A percentile compares a stretch with the other conserved stretches of the same genome.
These are phyloP conservation scores for Protomyces lactucae-debilis DNA, from an alignment of 1,139 yeast species.

Conservation along the genomic window DNA sequence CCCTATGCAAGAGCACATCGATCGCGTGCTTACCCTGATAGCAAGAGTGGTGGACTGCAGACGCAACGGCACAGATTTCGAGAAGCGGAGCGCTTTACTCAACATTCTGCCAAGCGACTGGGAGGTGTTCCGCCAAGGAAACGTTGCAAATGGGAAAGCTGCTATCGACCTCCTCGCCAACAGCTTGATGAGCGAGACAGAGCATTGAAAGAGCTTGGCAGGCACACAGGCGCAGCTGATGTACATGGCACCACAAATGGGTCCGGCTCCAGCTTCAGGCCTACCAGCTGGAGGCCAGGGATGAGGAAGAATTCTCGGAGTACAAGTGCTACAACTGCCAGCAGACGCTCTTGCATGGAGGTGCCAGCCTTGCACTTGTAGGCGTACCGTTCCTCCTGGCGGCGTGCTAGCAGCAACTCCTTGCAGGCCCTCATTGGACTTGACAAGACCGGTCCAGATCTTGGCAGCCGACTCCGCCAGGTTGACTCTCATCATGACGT, in stretches of 20 bases:
- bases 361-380: background rate
- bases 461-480: background rate
- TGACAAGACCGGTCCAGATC: background rate
- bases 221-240: too few relatives aligned
- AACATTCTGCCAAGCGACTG: background rate
- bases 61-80: background rate
- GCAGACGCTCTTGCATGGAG: background rate
- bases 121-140: background rate
- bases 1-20: background rate
- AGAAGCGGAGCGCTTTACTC: background rate
- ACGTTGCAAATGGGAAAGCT: background rate
- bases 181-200: too few relatives aligned
- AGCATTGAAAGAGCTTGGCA: too few relatives aligned
- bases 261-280: too few relatives aligned
- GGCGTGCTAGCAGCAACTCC: background rate
- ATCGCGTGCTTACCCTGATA: background rate
- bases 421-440: background rate
- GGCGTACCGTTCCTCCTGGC: background rate
- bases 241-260: too few relatives aligned
- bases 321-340: too few relatives aligned
- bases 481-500: background rate
- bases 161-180: too few relatives aligned
- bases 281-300: too few relatives aligned
- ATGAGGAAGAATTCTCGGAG: too few relatives aligned
- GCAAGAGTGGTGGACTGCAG: background rate